Evolutionary conservation across 805 yeast genomes (phyloP).

Genomic region (Lachancea cidri): DNA sequence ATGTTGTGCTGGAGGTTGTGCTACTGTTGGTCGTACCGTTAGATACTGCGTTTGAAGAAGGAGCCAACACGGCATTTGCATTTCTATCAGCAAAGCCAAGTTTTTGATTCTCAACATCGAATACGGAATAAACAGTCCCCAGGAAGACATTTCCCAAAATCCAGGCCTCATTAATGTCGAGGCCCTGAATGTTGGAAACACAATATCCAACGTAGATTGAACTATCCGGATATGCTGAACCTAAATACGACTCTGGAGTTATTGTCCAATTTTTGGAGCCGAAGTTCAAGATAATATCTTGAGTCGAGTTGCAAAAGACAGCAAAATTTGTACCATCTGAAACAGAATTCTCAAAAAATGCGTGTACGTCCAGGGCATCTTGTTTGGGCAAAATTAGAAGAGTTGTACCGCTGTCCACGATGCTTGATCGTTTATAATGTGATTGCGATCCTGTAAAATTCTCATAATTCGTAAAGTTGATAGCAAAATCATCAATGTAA

Average conservation of each 20-base stretch:
- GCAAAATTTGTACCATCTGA: conserved; percentile 64
- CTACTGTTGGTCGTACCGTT: conserved; percentile 2
- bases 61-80: conserved; percentile 24
- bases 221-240: conserved; percentile 38
- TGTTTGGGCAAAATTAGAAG: conserved; percentile 48
- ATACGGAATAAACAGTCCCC: conserved; percentile 50
- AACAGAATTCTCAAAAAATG: conserved; percentile 44
- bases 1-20: neutral
- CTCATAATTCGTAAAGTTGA: conserved; percentile 30
- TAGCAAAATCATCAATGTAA: conserved; percentile 32
- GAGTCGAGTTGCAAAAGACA: conserved; percentile 48
- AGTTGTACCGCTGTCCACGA: conserved; percentile 66
- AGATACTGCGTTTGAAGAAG: conserved; percentile 4
- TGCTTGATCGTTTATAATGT: conserved; percentile 36
- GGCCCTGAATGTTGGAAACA: conserved; percentile 61
- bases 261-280: conserved; percentile 43
- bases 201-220: conserved; percentile 46
- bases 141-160: conserved; percentile 61
- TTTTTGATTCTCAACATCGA: conserved; percentile 44
- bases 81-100: conserved; percentile 52
- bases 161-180: conserved; percentile 43
- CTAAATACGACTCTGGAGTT: conserved; percentile 42
- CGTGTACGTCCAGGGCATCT: conserved; percentile 51
- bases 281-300: conserved; percentile 38
- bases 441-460: conserved; percentile 14